Conservation (phyloP, 345 rosid species). For the Garcia nutans region DNA sequence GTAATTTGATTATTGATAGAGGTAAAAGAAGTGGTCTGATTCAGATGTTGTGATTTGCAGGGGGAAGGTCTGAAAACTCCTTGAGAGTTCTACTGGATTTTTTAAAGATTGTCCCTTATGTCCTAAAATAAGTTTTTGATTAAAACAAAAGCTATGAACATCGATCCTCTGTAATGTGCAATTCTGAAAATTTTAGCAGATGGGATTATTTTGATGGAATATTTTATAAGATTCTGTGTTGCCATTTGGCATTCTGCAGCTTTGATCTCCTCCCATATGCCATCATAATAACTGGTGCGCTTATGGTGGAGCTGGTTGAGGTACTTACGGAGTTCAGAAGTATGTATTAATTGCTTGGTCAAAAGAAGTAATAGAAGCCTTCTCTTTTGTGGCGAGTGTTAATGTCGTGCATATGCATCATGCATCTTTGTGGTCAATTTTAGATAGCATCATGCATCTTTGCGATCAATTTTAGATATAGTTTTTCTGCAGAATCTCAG, state of each 20-base stretch:
- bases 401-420: background rate
- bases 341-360: background rate
- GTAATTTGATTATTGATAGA: background rate
- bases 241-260: background rate
- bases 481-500: constrained; percentile 9
- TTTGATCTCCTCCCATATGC: background rate
- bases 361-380: background rate
- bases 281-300: background rate
- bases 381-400: background rate
- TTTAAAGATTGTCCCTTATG: background rate
- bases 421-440: background rate
- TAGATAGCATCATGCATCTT: too few relatives aligned
- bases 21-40: background rate
- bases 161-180: background rate
- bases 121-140: background rate
- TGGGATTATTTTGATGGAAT: background rate
- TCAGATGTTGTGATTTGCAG: background rate
- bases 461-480: background rate
- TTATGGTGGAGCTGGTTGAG: background rate
- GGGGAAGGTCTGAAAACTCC: background rate
- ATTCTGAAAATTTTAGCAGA: background rate
- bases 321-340: background rate
- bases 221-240: background rate
- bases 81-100: background rate
- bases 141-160: background rate